Base-by-base conservation (phyloP, 805 yeast genomes). In the Spathaspora girioi region DNA sequence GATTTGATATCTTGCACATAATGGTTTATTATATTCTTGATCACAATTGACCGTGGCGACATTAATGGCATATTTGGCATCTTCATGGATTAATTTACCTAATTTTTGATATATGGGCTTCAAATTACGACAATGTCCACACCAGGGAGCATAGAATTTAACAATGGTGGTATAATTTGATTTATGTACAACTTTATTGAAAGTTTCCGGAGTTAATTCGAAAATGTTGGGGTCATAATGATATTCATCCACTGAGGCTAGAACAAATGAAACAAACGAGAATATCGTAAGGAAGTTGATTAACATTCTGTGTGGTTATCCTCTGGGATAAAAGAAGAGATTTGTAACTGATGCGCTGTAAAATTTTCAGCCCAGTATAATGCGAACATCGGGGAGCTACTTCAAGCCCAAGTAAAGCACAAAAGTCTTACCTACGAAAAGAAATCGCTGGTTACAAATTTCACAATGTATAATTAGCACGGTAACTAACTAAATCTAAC, bases 111-210 rank as follows among this genome's bases (percentile, higher is more conserved):
- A 86, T 1, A 81, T 82, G 3, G 87, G 84, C 52, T 83, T 80
- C 47, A 93, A 71, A 51, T 82, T 78, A 60, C 84, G 79, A 69
- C 99, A 93, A 68, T 93, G 90, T 5, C 97, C 97, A 73, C 99
- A 93, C 98, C 98, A 92, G 38, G 97, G 97, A 4, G 98, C 97
- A 67, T 87, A 92, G 68, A 92, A 92, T 71, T 91, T 91, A 19
- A 90, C 91, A 17, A 91, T 70, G 1, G 96, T 69, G 1, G 96
- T 87, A 60, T 89, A 87, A 63, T 90, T 90, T 2, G 96, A 76
- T 19, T 75, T 67, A 43, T 82, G 75, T 3, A 92, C 82, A 46
- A 84, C 86, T 50, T 80, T 78, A 54, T 85, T 82, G 62, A 91
- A 91, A 49, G 74, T 84, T 14, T 73, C 58, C 2, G 83, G 69